Percentiles rank a stretch among this genome's conserved stretches.
Conservation (phyloP, 805 yeast species). For the Myxozyma nipponensis region DNA sequence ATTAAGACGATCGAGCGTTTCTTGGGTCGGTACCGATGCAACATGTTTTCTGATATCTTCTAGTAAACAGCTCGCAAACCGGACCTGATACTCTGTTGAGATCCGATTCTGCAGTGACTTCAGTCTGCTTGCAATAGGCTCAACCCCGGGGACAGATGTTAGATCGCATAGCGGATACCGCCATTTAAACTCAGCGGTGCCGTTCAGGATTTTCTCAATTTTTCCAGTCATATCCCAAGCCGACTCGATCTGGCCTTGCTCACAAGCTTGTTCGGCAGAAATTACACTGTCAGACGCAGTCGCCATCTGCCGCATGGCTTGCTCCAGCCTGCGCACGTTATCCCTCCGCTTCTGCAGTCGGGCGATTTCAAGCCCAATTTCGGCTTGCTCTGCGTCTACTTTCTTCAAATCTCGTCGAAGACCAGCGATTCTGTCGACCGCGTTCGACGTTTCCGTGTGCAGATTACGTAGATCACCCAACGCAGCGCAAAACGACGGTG, state of each 20-base stretch:
- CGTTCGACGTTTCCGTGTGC: conserved; percentile 49
- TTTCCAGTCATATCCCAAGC: conserved; percentile 58
- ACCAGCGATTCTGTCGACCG: conserved; percentile 47
- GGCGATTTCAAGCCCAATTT: conserved; percentile 49
- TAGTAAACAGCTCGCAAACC: conserved; percentile 54
- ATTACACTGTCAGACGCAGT: conserved; percentile 46
- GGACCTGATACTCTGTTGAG: conserved; percentile 61
- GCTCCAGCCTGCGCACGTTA: conserved; percentile 62
- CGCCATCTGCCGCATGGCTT: conserved; percentile 53
- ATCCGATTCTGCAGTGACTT: conserved; percentile 56
- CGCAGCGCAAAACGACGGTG: conserved; percentile 80
- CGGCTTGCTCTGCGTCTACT: conserved; percentile 50
- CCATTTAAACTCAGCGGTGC: conserved; percentile 38
- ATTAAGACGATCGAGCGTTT: conserved; percentile 51
- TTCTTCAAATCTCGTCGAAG: conserved; percentile 47
- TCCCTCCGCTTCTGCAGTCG: conserved; percentile 50
- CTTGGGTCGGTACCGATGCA: conserved; percentile 45
- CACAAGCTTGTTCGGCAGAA: conserved; percentile 47
- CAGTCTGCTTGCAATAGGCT: conserved; percentile 50
- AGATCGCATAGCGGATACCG: conserved; percentile 43
- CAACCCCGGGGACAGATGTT: conserved; percentile 49
- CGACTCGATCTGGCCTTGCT: conserved; percentile 43
- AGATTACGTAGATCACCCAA: conserved; percentile 71
- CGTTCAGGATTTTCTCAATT: conserved; percentile 56
- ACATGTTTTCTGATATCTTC: conserved; percentile 61